Conservation (phyloP, 805 yeast species). For the Kodamaea kaohsiungensis region DNA sequence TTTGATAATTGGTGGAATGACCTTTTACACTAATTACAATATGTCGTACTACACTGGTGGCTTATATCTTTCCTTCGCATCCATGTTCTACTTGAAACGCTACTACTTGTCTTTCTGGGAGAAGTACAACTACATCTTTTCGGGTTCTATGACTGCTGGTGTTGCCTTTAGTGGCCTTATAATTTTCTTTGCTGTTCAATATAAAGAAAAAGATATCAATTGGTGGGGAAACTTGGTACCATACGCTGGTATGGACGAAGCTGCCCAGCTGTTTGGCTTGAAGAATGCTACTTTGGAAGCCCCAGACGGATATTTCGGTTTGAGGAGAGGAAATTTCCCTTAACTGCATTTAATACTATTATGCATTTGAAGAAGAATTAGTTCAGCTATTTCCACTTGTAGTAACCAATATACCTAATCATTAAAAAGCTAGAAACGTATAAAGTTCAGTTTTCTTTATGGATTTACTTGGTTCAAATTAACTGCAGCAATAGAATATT, state of each 20-base stretch:
- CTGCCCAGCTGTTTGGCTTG: background rate
- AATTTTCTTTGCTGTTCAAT: slow-evolving; percentile 39
- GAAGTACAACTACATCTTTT: slow-evolving; percentile 35
- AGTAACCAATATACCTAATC: too few relatives aligned
- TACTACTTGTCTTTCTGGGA: slow-evolving; percentile 33
- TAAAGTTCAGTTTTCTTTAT: too few relatives aligned
- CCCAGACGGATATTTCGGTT: slow-evolving; percentile 40
- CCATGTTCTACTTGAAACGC: slow-evolving; percentile 32
- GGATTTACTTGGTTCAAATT: too few relatives aligned
- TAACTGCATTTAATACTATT: too few relatives aligned
- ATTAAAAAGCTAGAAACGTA: too few relatives aligned
- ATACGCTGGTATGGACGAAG: slow-evolving; percentile 38
- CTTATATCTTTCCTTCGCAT: slow-evolving; percentile 26
- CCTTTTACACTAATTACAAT: slow-evolving; percentile 35
- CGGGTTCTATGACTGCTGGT: slow-evolving; percentile 36
- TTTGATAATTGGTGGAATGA: slow-evolving; percentile 32
- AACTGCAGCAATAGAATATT: too few relatives aligned
- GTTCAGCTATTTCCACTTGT: too few relatives aligned
- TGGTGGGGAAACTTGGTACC: slow-evolving; percentile 36
- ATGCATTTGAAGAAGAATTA: too few relatives aligned
- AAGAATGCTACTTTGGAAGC: slow-evolving; percentile 22
- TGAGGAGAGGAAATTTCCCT: slow-evolving; percentile 28
- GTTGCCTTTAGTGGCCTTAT: slow-evolving; percentile 37
- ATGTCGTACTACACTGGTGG: slow-evolving; percentile 33
- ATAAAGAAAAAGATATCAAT: slow-evolving; percentile 25